Evolutionary conservation across 495 filamentous ascomycete species (phyloP).

Genomic region (Hyaloscypha hepaticicola): DNA sequence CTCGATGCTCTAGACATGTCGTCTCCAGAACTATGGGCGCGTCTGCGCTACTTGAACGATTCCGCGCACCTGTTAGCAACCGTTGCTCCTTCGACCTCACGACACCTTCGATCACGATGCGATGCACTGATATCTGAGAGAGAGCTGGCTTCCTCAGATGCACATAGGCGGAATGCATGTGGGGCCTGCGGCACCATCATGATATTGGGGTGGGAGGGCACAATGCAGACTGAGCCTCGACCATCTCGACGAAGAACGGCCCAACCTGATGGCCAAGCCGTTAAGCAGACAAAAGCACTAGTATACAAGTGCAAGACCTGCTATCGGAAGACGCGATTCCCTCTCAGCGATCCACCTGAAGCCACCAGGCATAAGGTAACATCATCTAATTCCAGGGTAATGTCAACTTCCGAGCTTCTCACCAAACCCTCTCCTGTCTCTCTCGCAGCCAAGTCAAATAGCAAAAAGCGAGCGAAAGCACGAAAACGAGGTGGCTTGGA

Average conservation of each 20-base stretch:
- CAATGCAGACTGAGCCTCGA: conserved; percentile 37
- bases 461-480: conserved; percentile 53
- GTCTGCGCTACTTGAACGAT: conserved; percentile 42
- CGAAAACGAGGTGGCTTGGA: conserved; percentile 52
- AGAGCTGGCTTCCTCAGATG: conserved; percentile 41
- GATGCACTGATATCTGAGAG: conserved; percentile 43
- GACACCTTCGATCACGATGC: conserved; percentile 47
- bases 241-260: conserved; percentile 5
- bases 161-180: conserved; percentile 47
- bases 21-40: conserved; percentile 29
- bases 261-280: not conserved
- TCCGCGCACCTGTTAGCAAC: conserved; percentile 49
- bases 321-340: conserved; percentile 38
- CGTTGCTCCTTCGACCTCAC: conserved; percentile 47
- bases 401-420: not conserved
- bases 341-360: conserved; percentile 34
- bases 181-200: conserved; percentile 53
- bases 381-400: not conserved
- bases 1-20: conserved; percentile 13
- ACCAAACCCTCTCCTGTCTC: not conserved
- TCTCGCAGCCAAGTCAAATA: conserved; percentile 43
- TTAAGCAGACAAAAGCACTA: conserved; percentile 13
- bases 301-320: conserved; percentile 48
- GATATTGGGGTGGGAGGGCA: conserved; percentile 40
- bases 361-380: conserved; percentile 2